Evolutionary conservation across 192 early-diverging fungal species (phyloP).

Genomic region (Coemansia sp.): DNA sequence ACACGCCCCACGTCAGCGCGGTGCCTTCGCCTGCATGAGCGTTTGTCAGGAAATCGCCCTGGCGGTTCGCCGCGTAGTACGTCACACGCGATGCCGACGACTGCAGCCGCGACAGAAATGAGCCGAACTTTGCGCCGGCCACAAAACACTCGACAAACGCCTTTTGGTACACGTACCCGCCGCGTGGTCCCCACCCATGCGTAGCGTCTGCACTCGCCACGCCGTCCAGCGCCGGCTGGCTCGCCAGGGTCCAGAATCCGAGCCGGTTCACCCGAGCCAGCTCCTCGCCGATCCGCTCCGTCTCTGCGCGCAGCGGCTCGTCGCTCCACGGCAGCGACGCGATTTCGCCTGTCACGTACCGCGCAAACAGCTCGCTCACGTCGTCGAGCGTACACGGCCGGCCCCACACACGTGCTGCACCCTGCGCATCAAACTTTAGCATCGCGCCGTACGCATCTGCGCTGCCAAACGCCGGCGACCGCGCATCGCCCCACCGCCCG

Average conservation of each 20-base stretch:
- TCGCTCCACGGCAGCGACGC: constrained; percentile 89
- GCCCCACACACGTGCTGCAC: constrained; percentile 75
- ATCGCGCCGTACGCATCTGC: constrained; percentile 80
- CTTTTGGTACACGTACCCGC: constrained; percentile 97
- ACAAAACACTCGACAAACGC: constrained; percentile 98
- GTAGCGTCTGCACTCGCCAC: constrained; percentile 67
- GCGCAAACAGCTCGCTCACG: constrained; percentile 71
- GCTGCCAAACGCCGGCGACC: constrained; percentile 86
- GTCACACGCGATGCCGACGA: constrained; percentile 68
- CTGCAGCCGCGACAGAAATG: constrained; percentile 71
- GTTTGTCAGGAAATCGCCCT: constrained; percentile 72
- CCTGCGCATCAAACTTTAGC: constrained; percentile 68
- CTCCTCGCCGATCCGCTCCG: constrained; percentile 66
- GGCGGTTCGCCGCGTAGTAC: constrained; percentile 85
- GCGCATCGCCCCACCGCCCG: constrained; percentile 96
- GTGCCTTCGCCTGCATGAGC: constrained; percentile 23
- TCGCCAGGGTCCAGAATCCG: constrained; percentile 92
- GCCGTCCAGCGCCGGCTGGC: constrained; percentile 95
- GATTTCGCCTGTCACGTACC: constrained; percentile 74
- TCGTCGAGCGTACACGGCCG: constrained; percentile 63
- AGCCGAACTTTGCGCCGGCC: constrained; percentile 62
- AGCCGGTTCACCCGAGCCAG: constrained; percentile 70
- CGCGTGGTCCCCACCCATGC: constrained; percentile 95
- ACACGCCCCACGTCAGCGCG: constrained; percentile 98
- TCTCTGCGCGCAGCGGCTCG: constrained; percentile 70